These are phyloP conservation scores for Phytopythium vexans DNA, from an alignment of 352 stramenopile genomes.

Conservation along the genomic window DNA sequence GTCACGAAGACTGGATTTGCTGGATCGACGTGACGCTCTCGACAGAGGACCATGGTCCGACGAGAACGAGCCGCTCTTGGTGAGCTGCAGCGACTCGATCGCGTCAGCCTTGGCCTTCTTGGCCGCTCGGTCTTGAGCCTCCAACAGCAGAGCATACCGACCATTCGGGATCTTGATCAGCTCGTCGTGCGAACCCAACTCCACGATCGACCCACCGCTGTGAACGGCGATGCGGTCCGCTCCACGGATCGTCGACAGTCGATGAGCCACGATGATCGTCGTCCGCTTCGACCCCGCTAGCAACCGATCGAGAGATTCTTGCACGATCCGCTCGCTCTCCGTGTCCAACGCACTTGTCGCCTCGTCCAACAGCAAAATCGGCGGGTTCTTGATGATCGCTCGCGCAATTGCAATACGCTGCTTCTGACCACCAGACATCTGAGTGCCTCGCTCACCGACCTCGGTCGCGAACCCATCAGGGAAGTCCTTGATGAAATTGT, in stretches of 20 bases:
- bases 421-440: constrained; percentile 91
- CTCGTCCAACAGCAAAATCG: constrained; percentile 85
- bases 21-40: no score
- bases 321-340: constrained; percentile 81
- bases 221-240: no score
- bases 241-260: constrained; percentile 71
- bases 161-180: constrained; percentile 53
- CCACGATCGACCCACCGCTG: constrained; percentile 72
- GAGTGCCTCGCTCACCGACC: constrained; percentile 82
- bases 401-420: constrained; percentile 92
- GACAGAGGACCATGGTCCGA: background rate
- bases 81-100: background rate
- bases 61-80: background rate
- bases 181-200: constrained; percentile 77
- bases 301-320: constrained; percentile 83
- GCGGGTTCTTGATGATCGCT: constrained; percentile 83
- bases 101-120: background rate
- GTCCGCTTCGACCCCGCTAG: constrained; percentile 63
- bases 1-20: background rate
- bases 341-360: constrained; percentile 76
- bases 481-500: constrained; percentile 85
- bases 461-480: constrained; percentile 83
- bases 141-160: constrained; percentile 31
- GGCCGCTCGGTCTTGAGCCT: constrained; percentile 16
- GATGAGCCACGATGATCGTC: constrained; percentile 80